These are phyloP conservation scores for Scenedesmus sp. DNA, from an alignment of 163 green algal species.

Conservation along the genomic window DNA sequence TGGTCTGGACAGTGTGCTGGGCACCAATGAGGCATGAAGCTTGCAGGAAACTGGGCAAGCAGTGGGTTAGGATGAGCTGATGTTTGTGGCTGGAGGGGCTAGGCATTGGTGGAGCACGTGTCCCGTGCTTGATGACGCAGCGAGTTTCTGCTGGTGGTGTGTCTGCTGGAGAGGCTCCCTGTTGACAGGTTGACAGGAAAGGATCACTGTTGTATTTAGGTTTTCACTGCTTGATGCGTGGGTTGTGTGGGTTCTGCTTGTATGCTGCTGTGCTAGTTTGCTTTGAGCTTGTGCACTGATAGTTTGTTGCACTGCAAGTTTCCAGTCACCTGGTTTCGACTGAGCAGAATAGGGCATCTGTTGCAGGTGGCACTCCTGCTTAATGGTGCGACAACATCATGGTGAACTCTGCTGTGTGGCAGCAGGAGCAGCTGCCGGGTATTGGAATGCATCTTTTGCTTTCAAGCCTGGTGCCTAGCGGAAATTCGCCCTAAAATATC, in stretches of 20 bases:
- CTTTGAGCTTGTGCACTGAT: background rate
- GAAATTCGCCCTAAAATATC: background rate
- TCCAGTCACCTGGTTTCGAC: background rate
- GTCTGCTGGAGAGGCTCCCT: background rate
- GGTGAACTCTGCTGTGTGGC: background rate
- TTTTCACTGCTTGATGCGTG: too few species aligned
- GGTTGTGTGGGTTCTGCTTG: background rate
- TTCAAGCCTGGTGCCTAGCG: background rate
- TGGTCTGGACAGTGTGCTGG: slow-evolving; percentile 29
- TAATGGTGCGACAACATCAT: background rate
- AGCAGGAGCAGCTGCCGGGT: background rate
- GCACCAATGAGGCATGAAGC: background rate
- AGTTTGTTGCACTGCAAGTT: background rate
- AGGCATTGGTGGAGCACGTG: background rate
- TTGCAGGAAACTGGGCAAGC: background rate
- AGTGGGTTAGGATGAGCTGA: background rate
- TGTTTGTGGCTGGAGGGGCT: background rate
- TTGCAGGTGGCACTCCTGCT: background rate
- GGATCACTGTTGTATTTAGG: background rate
- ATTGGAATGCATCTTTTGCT: background rate
- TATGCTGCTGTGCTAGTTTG: background rate
- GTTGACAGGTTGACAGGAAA: background rate
- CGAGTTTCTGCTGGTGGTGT: background rate
- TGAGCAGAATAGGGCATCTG: background rate
- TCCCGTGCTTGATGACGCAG: background rate